Evolutionary conservation across 2,329 filamentous ascomycete species (phyloP), one percentile per base, ranked within the genome.

Genomic region (Ceratocystis huliohia): DNA sequence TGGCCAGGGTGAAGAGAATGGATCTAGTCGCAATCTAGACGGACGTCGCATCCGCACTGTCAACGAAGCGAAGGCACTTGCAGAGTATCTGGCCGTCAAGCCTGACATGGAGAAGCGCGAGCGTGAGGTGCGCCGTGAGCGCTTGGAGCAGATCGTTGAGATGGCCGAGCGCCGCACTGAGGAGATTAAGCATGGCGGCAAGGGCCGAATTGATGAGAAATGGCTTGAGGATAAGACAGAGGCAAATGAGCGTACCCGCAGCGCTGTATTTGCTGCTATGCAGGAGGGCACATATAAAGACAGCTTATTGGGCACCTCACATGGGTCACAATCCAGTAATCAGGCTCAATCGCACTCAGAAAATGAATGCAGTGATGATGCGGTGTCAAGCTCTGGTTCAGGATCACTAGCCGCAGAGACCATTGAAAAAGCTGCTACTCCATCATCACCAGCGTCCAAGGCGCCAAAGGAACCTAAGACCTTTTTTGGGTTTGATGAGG

Each of bases 161-260:
- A 81, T 87, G 68, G 87, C 94, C 0, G 93, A 97, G 74, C 83
- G 85, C 69, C 88, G 86, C 71, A 88, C 96, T 72, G 87, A 91
- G 45, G 92, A 96, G 73, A 84, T 96, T 64, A 87, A 84, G 75
- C 85, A 86, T 68, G 91, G 89, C 70, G 66, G 66, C 22, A 82
- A 84, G 71, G 84, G 86, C 65, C 82, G 87, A 74, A 76, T 96
- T 50, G 91, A 96, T 72, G 91, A 90, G 0, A 88, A 93, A 73
- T 99, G 93, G 91, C 86, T 97, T 50, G 94, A 99, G 74, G 88
- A 91, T 70, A 96, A 95, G 75, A 92, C 96, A 71, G 91, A 96
- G 73, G 88, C 88, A 30, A 87, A 84, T 70, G 91, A 95, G 77
- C 88, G 88, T 75, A 93, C 91, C 0, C 80, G 89, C 50, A 85